Base-by-base conservation (phyloP, 2,329 filamentous ascomycete species). In the Botrytis fragariae region DNA sequence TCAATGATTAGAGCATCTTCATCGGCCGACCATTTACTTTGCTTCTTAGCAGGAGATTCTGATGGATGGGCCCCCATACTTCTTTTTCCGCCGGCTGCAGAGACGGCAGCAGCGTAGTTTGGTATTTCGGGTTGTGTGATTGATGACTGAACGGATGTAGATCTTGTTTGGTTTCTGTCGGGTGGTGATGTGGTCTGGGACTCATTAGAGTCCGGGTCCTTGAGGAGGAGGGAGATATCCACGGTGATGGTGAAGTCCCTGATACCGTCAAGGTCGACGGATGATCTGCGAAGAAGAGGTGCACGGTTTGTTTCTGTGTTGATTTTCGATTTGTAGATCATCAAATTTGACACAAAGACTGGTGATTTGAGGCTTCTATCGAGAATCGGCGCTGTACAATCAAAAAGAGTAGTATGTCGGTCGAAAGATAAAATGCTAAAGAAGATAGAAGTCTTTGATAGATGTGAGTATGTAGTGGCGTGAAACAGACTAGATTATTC, bases 1-100 rank as follows among this genome's bases (percentile, higher is more conserved):
- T 97, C 93, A 79, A 98, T 97, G 78, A 97, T 97, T 67, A 96
- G 85, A n/a, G 92, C 90, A 82, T 98, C 94, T 82, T 98, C 95
- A 75, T 98, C 94, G 0, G 92, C 87, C 8, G 93, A 97, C 96
- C 96, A 98, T 83, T 98, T 98, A 81, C 93, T 97, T 83, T 98
- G 94, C 84, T 95, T 97, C 85, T 96, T 97, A 48, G 93, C 93
- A 32, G 93, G 93, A 54, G 91, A 92, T 78, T 90, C 88, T 45
- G 85, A 81, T 25, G 84, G 84, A 80, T 90, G 87, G 45, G 87
- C 82, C 75, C 85, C 83, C 85, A 88, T 86, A 78, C 81, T 85
- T 81, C 85, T 86, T 81, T 85, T 88, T 76, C 80, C 81, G 69
- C 80, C 78, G n/a, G 76, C 65, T 74, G 76, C 76, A 74, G 73